A percentile compares a stretch with the other conserved stretches of the same genome.
phyloP scores from a whole-genome alignment of 2,329 filamentous ascomycete genomes.

The Ophiostoma ulmi region DNA sequence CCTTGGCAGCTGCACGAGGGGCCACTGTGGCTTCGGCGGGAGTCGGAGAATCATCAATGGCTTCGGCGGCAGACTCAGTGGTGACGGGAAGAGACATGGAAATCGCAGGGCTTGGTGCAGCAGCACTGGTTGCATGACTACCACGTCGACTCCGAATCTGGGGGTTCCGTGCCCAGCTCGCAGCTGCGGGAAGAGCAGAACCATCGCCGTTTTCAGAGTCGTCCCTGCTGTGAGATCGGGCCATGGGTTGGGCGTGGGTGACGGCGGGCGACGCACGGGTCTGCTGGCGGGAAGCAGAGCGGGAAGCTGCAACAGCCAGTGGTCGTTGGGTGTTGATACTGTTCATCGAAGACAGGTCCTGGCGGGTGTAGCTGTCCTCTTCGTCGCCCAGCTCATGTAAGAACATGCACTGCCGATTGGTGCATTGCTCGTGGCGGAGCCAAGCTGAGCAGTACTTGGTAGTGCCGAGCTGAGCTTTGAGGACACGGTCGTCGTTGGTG shows the following conservation, averaged over 20 bases:
- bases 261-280: constrained; percentile 34
- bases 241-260: constrained; percentile 56
- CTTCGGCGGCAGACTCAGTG: constrained; percentile 46
- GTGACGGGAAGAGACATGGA: constrained; percentile 53
- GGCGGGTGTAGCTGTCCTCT: constrained; percentile 90
- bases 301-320: constrained; percentile 49
- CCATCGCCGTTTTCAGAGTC: constrained; percentile 69
- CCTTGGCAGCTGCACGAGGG: neutral
- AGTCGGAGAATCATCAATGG: constrained; percentile 35
- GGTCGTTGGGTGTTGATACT: constrained; percentile 75
- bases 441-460: constrained; percentile 99
- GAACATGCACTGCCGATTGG: constrained; percentile 96
- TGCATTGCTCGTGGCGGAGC: constrained; percentile 87
- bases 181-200: constrained; percentile 86
- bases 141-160: constrained; percentile 62
- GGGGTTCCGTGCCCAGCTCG: constrained; percentile 80
- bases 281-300: constrained; percentile 51
- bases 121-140: constrained; percentile 75
- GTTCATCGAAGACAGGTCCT: constrained; percentile 92
- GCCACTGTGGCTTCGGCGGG: constrained; percentile 32
- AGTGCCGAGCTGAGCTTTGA: constrained; percentile 77
- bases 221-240: constrained; percentile 71
- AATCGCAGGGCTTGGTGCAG: constrained; percentile 76
- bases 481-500: constrained; percentile 76
- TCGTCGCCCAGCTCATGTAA: constrained; percentile 97